These are phyloP conservation scores for Herpetospermum pedunculosum DNA, from an alignment of 306 rosid genomes.

Conservation along the genomic window DNA sequence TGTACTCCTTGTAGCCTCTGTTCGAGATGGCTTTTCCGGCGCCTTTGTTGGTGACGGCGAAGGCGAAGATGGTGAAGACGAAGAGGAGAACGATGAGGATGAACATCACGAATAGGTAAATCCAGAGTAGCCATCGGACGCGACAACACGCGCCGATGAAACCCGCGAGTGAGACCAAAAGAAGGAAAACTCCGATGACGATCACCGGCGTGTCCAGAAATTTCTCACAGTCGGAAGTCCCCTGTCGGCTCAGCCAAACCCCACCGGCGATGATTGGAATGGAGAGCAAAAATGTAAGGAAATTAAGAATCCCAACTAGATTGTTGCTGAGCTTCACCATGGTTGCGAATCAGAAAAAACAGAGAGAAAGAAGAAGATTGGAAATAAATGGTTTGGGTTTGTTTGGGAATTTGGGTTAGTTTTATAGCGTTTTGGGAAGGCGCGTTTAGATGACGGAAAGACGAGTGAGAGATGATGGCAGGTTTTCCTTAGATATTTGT, in stretches of 20 bases:
- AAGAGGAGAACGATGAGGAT: constrained; percentile 52
- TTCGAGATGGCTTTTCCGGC: constrained; percentile 35
- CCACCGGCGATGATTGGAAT: constrained; percentile 52
- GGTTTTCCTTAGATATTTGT: neutral
- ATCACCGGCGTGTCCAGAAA: constrained; percentile 54
- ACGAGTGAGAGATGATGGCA: neutral
- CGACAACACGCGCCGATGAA: constrained; percentile 64
- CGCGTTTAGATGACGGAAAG: neutral
- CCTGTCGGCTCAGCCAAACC: constrained; percentile 51
- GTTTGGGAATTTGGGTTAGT: neutral
- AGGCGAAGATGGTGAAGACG: constrained; percentile 53
- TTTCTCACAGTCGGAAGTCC: constrained; percentile 46
- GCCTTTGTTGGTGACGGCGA: constrained; percentile 55
- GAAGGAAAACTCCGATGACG: constrained; percentile 47
- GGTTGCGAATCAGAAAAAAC: neutral
- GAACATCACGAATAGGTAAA: constrained; percentile 70
- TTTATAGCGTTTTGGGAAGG: neutral
- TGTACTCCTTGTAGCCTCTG: constrained; percentile 56
- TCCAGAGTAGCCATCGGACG: constrained; percentile 58
- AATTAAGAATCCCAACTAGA: constrained; percentile 50
- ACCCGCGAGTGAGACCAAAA: constrained; percentile 56
- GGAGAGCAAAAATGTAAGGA: constrained; percentile 50
- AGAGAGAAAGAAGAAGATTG: too few relatives aligned
- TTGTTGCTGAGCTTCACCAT: constrained; percentile 48
- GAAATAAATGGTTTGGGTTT: too few relatives aligned